Conservation (phyloP, 768 basidiomycete genomes). For the Termitomyces sp. region DNA sequence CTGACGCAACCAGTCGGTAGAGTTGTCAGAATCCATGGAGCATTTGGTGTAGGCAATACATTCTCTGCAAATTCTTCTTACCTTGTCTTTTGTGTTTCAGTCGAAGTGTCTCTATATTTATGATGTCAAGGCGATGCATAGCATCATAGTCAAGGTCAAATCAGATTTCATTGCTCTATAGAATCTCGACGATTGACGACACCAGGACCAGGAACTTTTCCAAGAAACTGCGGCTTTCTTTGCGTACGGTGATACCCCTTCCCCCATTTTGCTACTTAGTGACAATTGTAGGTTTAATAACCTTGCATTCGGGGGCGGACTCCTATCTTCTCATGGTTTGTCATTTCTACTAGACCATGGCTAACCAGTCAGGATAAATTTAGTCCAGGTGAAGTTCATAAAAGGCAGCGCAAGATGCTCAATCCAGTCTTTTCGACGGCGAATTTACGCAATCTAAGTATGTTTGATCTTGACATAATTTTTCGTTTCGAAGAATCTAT, state of each 20-base stretch:
- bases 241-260: constrained; percentile 1
- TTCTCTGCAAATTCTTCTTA: not conserved
- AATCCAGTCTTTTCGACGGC: constrained; percentile 33
- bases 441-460: constrained; percentile 26
- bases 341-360: not conserved
- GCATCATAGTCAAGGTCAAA: constrained; percentile 9
- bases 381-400: constrained; percentile 14
- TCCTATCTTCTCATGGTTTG: constrained; percentile 11
- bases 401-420: constrained; percentile 30
- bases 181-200: not conserved
- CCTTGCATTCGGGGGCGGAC: constrained; percentile 10
- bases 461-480: not conserved
- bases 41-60: constrained; percentile 14
- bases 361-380: not conserved
- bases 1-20: constrained; percentile 11
- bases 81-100: not conserved
- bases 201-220: constrained; percentile 11
- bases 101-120: constrained; percentile 6
- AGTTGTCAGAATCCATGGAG: constrained; percentile 14
- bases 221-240: constrained; percentile 9
- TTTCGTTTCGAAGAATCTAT: not conserved
- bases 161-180: not conserved
- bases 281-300: constrained; percentile 1
- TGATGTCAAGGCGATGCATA: constrained; percentile 10
- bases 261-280: not conserved